Conservation (phyloP, 1,284 basidiomycete genomes). For the Rhizopogon parksii region DNA sequence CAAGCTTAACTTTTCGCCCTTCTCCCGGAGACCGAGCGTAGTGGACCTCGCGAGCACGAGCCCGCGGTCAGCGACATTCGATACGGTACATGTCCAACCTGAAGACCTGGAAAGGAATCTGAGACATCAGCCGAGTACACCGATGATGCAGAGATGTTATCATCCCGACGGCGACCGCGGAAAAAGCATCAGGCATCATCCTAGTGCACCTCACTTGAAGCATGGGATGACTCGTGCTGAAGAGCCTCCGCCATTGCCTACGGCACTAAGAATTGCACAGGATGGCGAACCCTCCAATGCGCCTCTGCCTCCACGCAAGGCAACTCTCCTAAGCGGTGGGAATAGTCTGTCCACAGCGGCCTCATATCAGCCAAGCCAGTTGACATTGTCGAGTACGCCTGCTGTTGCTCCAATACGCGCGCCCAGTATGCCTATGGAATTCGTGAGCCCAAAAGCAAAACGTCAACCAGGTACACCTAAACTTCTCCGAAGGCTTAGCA, state of each 20-base stretch:
- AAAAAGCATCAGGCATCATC: not conserved
- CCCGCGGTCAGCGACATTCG: not conserved
- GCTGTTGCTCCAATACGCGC: conserved; percentile 7
- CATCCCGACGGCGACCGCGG: not conserved
- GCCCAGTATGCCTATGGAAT: not conserved
- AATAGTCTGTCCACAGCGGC: conserved; percentile 1
- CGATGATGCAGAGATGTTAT: not conserved
- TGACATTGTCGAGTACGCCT: conserved; percentile 17
- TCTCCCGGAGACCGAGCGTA: conserved; percentile 19
- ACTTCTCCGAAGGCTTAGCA: conserved; percentile 24
- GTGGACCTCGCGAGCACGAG: conserved; percentile 16
- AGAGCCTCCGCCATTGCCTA: conserved; percentile 1
- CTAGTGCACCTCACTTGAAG: not conserved
- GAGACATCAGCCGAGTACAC: conserved; percentile 2
- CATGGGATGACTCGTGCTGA: not conserved
- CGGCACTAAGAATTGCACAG: not conserved
- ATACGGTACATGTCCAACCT: not conserved
- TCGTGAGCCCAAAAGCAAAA: conserved; percentile 7
- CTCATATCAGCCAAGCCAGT: conserved; percentile 18
- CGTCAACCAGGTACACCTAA: conserved; percentile 12
- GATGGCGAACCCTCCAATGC: not conserved
- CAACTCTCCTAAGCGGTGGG: conserved; percentile 3
- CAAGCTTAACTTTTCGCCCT: conserved; percentile 25
- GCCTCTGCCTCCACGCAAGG: not conserved
- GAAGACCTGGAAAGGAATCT: not conserved